A percentile compares a stretch with the other conserved stretches of the same genome.
These are phyloP conservation scores for Fusarium humuli DNA, from an alignment of 2,329 filamentous ascomycete species.

Conservation along the genomic window DNA sequence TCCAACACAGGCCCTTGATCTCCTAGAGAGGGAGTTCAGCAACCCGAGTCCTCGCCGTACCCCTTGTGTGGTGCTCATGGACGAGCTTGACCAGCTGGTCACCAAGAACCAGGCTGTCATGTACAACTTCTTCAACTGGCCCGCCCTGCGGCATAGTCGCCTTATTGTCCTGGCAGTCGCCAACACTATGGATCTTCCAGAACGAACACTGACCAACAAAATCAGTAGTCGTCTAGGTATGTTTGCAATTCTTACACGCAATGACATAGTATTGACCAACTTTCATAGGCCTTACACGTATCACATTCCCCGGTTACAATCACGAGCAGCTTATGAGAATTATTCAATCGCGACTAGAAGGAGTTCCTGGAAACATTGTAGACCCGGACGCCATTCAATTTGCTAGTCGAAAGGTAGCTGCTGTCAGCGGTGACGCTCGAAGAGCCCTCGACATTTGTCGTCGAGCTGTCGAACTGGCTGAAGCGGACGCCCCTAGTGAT, in stretches of 20 bases:
- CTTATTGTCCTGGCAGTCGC: slow-evolving; percentile 97
- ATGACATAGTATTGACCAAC: not conserved
- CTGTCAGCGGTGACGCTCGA: slow-evolving; percentile 93
- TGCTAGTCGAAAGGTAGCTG: slow-evolving; percentile 94
- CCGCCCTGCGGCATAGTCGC: slow-evolving; percentile 87
- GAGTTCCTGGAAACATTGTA: slow-evolving; percentile 89
- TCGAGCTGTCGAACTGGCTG: slow-evolving; percentile 93
- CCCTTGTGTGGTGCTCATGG: slow-evolving; percentile 97
- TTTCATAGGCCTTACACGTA: slow-evolving; percentile 78
- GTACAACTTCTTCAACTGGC: slow-evolving; percentile 99
- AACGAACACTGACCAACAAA: slow-evolving; percentile 96
- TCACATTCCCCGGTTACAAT: slow-evolving; percentile 97
- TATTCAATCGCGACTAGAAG: slow-evolving; percentile 91
- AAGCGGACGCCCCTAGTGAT: slow-evolving; percentile 70
- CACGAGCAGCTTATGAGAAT: slow-evolving; percentile 98
- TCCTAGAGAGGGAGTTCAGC: slow-evolving; percentile 92
- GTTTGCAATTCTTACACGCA: slow-evolving; percentile 35
- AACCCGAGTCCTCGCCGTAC: slow-evolving; percentile 90
- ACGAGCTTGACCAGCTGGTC: slow-evolving; percentile 96
- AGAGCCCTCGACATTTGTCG: slow-evolving; percentile 95
- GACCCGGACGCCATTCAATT: slow-evolving; percentile 96
- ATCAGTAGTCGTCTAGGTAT: slow-evolving; percentile 86
- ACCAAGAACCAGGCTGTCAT: slow-evolving; percentile 99
- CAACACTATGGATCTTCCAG: slow-evolving; percentile 98
- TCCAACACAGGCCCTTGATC: slow-evolving; percentile 88